Evolutionary conservation across 1,139 yeast species (phyloP).

Genomic region (Sugiyamaella castrensis): DNA sequence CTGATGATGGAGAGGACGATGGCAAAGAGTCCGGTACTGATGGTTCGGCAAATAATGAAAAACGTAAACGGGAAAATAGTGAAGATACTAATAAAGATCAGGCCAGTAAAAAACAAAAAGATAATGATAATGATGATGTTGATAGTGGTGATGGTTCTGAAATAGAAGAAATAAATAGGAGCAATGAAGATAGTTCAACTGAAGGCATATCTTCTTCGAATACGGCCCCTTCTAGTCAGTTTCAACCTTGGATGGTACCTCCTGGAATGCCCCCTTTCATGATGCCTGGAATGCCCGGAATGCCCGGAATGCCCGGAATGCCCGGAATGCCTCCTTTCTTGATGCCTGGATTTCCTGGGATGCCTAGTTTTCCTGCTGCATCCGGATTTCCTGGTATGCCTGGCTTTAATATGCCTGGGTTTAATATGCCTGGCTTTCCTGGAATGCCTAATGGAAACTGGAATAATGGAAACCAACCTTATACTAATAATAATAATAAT

Average conservation of each 20-base stretch:
- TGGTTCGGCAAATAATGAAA: neutral
- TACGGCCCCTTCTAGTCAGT: conserved; percentile 19
- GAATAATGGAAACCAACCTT: neutral
- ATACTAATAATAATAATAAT: neutral
- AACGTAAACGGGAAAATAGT: conserved; percentile 10
- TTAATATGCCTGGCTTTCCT: conserved; percentile 1
- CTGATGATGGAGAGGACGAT: conserved; percentile 6
- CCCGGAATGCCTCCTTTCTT: conserved; percentile 18
- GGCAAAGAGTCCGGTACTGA: conserved; percentile 1
- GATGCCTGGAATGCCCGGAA: conserved; percentile 25
- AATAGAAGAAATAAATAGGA: too few species aligned
- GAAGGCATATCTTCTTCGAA: conserved; percentile 9
- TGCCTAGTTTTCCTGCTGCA: conserved; percentile 23
- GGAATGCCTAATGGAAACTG: neutral
- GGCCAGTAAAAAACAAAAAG: conserved; percentile 7
- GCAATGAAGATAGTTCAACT: conserved; percentile 6
- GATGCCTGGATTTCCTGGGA: conserved; percentile 22
- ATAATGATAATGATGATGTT: conserved; percentile 1
- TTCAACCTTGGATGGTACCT: conserved; percentile 18
- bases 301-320: conserved; percentile 25
- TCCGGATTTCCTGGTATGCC: conserved; percentile 17
- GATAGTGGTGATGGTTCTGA: conserved; percentile 3
- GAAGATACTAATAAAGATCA: conserved; percentile 5
- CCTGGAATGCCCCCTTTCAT: conserved; percentile 3
- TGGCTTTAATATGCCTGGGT: conserved; percentile 1